phyloP scores from a whole-genome alignment of 306 rosid species.

The Carpinus viminea region DNA sequence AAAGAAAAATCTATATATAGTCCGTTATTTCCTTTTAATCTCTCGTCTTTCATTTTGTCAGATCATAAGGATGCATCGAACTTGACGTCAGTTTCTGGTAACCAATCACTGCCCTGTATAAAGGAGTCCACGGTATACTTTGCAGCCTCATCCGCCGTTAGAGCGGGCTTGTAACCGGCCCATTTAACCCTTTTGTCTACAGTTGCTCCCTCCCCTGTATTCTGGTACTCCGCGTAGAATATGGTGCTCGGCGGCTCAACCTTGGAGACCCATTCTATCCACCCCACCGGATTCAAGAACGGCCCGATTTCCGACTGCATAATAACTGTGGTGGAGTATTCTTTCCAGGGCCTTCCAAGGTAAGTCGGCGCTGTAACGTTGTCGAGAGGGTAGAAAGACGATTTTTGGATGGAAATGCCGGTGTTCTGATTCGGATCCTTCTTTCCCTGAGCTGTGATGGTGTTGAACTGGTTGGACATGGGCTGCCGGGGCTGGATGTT shows the following conservation, averaged over 20 bases:
- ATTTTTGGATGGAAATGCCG: constrained; percentile 77
- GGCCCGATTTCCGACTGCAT: constrained; percentile 60
- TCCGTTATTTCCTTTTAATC: background rate
- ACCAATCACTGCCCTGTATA: constrained; percentile 75
- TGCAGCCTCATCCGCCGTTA: constrained; percentile 44
- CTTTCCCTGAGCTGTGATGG: constrained; percentile 94
- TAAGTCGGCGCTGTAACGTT: constrained; percentile 58
- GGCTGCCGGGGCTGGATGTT: constrained; percentile 76
- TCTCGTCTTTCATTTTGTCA: constrained; percentile 2
- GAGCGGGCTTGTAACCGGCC: constrained; percentile 63
- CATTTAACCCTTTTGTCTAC: constrained; percentile 63
- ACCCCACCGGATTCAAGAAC: constrained; percentile 66
- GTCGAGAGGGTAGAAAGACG: constrained; percentile 34
- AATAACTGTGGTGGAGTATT: constrained; percentile 68
- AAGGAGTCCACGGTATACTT: constrained; percentile 59
- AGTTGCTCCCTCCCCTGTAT: constrained; percentile 60
- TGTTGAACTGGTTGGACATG: constrained; percentile 71
- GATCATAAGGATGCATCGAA: constrained; percentile 53
- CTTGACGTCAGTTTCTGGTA: constrained; percentile 46
- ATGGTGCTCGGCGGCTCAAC: constrained; percentile 65
- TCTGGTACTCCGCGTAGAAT: constrained; percentile 71
- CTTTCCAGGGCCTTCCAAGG: constrained; percentile 96
- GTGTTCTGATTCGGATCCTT: constrained; percentile 76
- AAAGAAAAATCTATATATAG: background rate
- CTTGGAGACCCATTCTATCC: constrained; percentile 61